Base-by-base conservation (phyloP, 2,329 filamentous ascomycete species). In the Dothistroma septosporum region DNA sequence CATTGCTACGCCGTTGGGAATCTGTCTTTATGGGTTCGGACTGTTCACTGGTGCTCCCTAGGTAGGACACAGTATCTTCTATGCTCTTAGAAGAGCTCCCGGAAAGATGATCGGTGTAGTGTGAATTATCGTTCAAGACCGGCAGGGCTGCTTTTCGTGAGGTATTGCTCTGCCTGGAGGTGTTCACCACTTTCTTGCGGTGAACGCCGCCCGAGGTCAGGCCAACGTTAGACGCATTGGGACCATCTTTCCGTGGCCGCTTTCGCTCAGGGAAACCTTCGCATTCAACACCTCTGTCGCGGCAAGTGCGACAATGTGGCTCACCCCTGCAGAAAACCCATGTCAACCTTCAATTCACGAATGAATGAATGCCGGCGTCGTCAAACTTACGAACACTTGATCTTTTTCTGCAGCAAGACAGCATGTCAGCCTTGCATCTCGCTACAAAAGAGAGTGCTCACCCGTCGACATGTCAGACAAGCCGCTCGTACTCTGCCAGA, bases 401-500 rank as follows among this genome's bases (percentile, higher is more conserved):
- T 67, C 65, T 69, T 70, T 57, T 69, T 69, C 22, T 44, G n/a
- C 16, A 16, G 11, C 49, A 16, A 16, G 19, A 11, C 4, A 12
- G 16, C 9, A 53, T 53, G 50, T 53, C 31, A 53, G 50, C 11
- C 31, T 11, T 53, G 50, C 3, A 24, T 21, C 47, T 31, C 19
- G 16, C 10, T 50, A 9, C 7, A 16, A 21, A 28, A 50, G 41
- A 8, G n/a, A 8, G 9, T 28, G 24, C 47, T 50, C 47, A 50
- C 47, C 9, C 64, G 49, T 44, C 69, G 57, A 52, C 68, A 71
- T 24, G 62, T 71, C 33, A 68, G 35, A 44, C 68, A 71, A 4
- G 69, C 69, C 41, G 68, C 68, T 44, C 63, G 63, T 9, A 71
- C 68, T 50, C 68, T 59, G 11, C 68, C 69, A 11, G 66, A 69